Conservation (phyloP, 2,329 filamentous ascomycete species). For the Exophiala aquamarina region DNA sequence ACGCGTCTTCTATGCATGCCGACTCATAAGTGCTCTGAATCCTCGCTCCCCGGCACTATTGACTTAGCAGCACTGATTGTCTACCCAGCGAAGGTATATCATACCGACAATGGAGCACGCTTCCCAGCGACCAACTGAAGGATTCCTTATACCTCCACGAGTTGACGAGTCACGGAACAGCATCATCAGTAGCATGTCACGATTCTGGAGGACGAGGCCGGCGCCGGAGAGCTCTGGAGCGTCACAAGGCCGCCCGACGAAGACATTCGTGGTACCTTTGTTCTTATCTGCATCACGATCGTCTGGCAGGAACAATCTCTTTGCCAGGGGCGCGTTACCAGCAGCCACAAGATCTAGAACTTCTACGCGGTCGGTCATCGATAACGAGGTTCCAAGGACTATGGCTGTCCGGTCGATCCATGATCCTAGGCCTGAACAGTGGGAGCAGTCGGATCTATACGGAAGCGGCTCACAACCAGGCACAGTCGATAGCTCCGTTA, state of each 20-base stretch:
- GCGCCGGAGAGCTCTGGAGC: conserved; percentile 2
- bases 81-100: no score
- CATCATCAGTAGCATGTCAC: conserved; percentile 10
- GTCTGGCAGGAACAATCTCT: conserved; percentile 14
- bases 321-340: conserved; percentile 11
- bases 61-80: no score
- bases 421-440: conserved; percentile 1
- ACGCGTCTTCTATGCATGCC: background rate
- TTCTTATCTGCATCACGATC: conserved; percentile 15
- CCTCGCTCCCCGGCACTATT: no score
- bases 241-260: conserved; percentile 9
- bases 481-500: no score
- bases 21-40: background rate
- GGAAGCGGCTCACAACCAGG: background rate
- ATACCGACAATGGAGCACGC: conserved; percentile 3
- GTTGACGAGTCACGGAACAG: conserved; percentile 3
- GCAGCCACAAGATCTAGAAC: conserved; percentile 20
- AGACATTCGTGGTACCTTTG: conserved; percentile 19
- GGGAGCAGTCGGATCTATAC: conserved; percentile 21
- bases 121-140: background rate
- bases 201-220: conserved; percentile 9
- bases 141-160: background rate
- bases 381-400: conserved; percentile 18
- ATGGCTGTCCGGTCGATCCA: conserved; percentile 15
- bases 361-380: conserved; percentile 30